phyloP scores from a whole-genome alignment of 1,284 basidiomycete genomes.

The Porogramme epimiltina region DNA sequence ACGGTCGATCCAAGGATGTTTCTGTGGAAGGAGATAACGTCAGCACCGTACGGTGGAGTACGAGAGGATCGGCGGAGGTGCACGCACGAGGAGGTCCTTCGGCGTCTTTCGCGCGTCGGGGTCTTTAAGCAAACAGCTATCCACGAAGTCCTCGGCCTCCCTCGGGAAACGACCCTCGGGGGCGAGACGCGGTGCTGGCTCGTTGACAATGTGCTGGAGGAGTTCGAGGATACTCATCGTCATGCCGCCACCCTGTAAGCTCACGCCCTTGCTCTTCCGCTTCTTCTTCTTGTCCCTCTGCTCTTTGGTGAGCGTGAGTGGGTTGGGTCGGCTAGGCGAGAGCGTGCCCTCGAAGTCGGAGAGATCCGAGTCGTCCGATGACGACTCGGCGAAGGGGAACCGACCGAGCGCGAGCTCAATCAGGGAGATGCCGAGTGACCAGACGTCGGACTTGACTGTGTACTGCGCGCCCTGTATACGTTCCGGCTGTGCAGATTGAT shows the following conservation, averaged over 20 bases:
- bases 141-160: constrained; percentile 78
- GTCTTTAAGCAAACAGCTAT: constrained; percentile 85
- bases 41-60: not conserved
- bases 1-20: constrained; percentile 59
- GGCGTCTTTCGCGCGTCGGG: constrained; percentile 77
- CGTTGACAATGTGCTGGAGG: constrained; percentile 97
- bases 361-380: constrained; percentile 65
- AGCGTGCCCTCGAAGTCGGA: constrained; percentile 74
- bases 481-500: constrained; percentile 70
- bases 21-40: constrained; percentile 36
- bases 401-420: constrained; percentile 94
- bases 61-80: not conserved
- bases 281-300: constrained; percentile 51
- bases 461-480: constrained; percentile 98
- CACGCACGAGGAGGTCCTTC: constrained; percentile 76
- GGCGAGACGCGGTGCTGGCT: constrained; percentile 84
- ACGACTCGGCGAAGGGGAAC: constrained; percentile 84
- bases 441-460: constrained; percentile 96
- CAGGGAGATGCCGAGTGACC: constrained; percentile 94
- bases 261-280: constrained; percentile 81
- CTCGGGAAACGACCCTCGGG: constrained; percentile 69
- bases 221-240: constrained; percentile 98
- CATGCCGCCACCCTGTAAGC: constrained; percentile 86
- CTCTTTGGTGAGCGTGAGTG: constrained; percentile 38
- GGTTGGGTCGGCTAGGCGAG: constrained; percentile 52